A percentile compares a stretch with the other conserved stretches of the same genome.
These are phyloP conservation scores for Tuber microsphaerosporum DNA, from an alignment of 495 filamentous ascomycete species.

Conservation along the genomic window DNA sequence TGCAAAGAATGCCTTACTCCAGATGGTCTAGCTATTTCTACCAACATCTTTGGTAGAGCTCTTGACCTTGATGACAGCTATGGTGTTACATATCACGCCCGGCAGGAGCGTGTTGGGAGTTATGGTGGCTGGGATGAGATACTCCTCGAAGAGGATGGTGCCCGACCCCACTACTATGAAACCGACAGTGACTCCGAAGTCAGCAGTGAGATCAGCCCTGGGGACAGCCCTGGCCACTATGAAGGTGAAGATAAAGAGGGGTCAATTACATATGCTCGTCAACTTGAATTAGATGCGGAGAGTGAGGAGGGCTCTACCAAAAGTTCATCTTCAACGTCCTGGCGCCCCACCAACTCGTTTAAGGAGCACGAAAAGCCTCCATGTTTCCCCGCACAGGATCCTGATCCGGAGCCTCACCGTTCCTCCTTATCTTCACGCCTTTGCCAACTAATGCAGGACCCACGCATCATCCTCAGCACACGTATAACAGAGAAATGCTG, in stretches of 20 bases:
- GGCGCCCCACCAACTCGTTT: not conserved
- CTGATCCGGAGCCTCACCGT: not conserved
- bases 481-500: constrained; percentile 26
- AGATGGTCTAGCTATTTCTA: constrained; percentile 17
- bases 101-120: constrained; percentile 6
- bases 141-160: not conserved
- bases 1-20: constrained; percentile 20
- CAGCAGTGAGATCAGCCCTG: not conserved
- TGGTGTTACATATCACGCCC: constrained; percentile 19
- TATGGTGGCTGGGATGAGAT: constrained; percentile 14
- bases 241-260: not conserved
- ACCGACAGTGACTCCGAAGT: not conserved
- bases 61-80: constrained; percentile 13
- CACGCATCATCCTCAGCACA: constrained; percentile 19
- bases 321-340: not conserved
- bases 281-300: not conserved
- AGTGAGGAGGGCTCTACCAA: not conserved
- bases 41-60: constrained; percentile 15
- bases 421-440: not conserved
- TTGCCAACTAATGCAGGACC: not conserved
- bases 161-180: not conserved
- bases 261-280: not conserved
- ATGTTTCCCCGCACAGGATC: not conserved
- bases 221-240: not conserved
- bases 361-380: not conserved